phyloP scores from a whole-genome alignment of 768 basidiomycete species.

The Hypholoma sublateritium region DNA sequence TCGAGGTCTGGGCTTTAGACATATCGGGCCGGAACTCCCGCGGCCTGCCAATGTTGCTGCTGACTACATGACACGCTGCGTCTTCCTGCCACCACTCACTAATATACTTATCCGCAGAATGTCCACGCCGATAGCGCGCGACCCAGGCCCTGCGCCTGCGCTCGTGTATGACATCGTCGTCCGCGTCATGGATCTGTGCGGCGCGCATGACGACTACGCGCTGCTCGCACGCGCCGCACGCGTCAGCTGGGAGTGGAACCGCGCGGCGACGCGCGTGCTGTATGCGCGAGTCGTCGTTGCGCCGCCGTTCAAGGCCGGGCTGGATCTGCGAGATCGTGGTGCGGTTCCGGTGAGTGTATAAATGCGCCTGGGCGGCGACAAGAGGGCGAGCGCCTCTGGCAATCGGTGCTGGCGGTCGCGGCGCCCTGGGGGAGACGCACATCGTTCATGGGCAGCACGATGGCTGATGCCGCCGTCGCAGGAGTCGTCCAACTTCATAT shows the following conservation, averaged over 20 bases:
- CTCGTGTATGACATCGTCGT: conserved; percentile 33
- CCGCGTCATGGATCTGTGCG: conserved; percentile 30
- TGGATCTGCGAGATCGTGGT: conserved; percentile 37
- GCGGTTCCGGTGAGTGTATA: conserved; percentile 29
- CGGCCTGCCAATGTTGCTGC: no score
- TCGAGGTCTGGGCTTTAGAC: no score
- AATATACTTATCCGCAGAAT: no score
- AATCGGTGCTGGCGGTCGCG: no score
- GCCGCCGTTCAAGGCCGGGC: conserved; percentile 29
- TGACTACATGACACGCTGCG: no score
- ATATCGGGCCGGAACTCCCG: no score
- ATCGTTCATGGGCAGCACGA: no score
- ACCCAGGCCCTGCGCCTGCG: neutral
- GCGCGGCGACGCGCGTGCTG: conserved; percentile 42
- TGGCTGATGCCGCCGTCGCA: conserved; percentile 10
- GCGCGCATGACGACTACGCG: conserved; percentile 27
- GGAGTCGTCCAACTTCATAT: conserved; percentile 36
- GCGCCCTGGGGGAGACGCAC: no score
- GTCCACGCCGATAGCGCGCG: no score
- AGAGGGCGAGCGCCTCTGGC: neutral
- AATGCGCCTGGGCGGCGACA: neutral
- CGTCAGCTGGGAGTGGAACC: conserved; percentile 46
- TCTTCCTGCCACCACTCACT: no score
- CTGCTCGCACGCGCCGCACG: conserved; percentile 41
- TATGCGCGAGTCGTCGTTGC: conserved; percentile 45